These are phyloP conservation scores for Rhodotorula sp. DNA, from an alignment of 1,284 basidiomycete genomes.

Conservation along the genomic window DNA sequence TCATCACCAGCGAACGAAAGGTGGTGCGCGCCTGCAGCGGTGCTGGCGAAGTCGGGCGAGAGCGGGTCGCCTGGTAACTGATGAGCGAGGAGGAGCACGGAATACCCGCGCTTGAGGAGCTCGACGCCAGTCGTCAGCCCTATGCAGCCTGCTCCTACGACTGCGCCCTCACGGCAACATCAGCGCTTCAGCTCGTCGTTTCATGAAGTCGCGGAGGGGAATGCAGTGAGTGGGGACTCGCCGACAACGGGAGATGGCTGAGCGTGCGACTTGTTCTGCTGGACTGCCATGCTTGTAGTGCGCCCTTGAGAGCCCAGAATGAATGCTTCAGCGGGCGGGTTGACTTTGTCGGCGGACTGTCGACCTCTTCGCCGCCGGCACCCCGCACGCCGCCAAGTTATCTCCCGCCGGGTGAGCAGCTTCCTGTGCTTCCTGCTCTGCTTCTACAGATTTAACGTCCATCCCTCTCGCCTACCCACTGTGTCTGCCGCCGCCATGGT, in stretches of 20 bases:
- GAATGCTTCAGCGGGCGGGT: no score
- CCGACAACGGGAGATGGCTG: slow-evolving; percentile 43
- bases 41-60: slow-evolving; percentile 45
- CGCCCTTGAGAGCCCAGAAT: no score
- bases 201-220: neutral
- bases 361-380: no score
- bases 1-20: slow-evolving; percentile 48
- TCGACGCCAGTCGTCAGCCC: slow-evolving; percentile 49
- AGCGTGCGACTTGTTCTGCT: no score
- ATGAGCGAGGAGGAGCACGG: slow-evolving; percentile 46
- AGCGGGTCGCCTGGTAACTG: slow-evolving; percentile 46
- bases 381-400: neutral
- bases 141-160: slow-evolving; percentile 40
- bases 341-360: no score
- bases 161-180: neutral
- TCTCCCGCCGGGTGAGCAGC: neutral
- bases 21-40: slow-evolving; percentile 50
- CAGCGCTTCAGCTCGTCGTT: no score
- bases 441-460: neutral
- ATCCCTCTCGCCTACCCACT: neutral
- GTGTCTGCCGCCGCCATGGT: slow-evolving; percentile 27
- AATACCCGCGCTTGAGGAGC: slow-evolving; percentile 41
- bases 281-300: no score
- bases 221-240: neutral
- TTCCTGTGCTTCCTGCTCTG: neutral